Evolutionary conservation across 2,329 filamentous ascomycete species (phyloP).

Genomic region (Pseudocercospora crystallina): DNA sequence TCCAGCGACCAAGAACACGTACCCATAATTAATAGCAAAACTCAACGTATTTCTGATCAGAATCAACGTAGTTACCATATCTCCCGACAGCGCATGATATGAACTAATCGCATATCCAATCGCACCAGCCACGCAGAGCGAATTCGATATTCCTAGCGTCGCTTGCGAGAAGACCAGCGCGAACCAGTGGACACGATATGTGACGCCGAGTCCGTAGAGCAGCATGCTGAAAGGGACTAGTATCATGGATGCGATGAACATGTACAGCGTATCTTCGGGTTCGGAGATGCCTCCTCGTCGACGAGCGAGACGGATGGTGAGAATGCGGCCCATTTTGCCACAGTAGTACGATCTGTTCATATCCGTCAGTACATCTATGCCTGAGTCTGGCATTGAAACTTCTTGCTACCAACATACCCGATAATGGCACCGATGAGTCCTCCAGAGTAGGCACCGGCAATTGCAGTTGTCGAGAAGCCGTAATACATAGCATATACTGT

Average conservation of each 20-base stretch:
- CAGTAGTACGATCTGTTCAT: constrained; percentile 34
- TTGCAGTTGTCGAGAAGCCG: constrained; percentile 38
- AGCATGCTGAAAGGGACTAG: constrained; percentile 46
- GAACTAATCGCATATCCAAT: constrained; percentile 45
- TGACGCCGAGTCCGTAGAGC: constrained; percentile 50
- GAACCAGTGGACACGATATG: constrained; percentile 47
- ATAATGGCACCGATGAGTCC: constrained; percentile 38
- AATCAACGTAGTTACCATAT: constrained; percentile 49
- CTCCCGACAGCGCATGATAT: constrained; percentile 46
- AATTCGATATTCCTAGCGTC: constrained; percentile 45
- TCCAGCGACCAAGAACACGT: neutral
- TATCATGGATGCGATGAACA: constrained; percentile 37
- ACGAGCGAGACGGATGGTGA: constrained; percentile 37
- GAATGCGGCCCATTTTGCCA: constrained; percentile 35
- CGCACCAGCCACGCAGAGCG: constrained; percentile 41
- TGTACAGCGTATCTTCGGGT: constrained; percentile 39
- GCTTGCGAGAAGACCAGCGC: constrained; percentile 48
- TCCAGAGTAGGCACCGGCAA: constrained; percentile 39
- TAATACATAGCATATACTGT: constrained; percentile 39
- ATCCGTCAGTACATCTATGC: no score
- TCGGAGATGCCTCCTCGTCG: constrained; percentile 41
- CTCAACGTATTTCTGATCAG: constrained; percentile 50
- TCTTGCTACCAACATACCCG: constrained; percentile 23
- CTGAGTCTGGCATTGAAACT: no score
- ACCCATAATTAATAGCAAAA: constrained; percentile 50